phyloP scores from a whole-genome alignment of 495 filamentous ascomycete species.

The Daldinia grandis region DNA sequence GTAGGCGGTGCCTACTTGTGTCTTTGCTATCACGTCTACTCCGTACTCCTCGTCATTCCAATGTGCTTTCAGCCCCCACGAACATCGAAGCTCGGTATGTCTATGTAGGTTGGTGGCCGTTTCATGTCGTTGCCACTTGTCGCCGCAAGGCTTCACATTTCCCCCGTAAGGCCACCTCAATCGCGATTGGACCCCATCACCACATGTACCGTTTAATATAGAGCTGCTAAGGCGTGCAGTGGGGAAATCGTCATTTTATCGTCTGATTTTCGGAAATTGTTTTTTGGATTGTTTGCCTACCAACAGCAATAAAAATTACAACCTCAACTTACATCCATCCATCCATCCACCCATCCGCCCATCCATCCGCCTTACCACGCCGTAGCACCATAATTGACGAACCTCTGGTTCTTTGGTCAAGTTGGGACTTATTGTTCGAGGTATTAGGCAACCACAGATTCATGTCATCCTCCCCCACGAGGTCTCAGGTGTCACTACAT shows the following conservation, averaged over 20 bases:
- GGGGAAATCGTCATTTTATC: constrained; percentile 1
- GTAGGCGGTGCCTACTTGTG: constrained; percentile 12
- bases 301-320: constrained; percentile 19
- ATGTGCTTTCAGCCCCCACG: constrained; percentile 24
- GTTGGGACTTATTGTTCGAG: constrained; percentile 24
- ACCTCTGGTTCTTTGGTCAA: constrained; percentile 7
- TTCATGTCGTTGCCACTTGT: constrained; percentile 31
- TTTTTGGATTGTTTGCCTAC: not conserved
- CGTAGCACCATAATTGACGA: constrained; percentile 9
- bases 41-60: not conserved
- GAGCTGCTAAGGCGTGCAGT: constrained; percentile 4
- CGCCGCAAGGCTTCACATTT: constrained; percentile 9
- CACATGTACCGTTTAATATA: constrained; percentile 9
- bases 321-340: too few relatives aligned
- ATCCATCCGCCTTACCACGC: constrained; percentile 10
- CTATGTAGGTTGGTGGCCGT: constrained; percentile 8
- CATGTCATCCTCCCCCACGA: constrained; percentile 31
- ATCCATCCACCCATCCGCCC: too few relatives aligned
- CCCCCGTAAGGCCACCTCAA: not conserved
- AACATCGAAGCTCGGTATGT: not conserved
- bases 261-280: constrained; percentile 17
- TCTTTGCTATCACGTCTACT: not conserved
- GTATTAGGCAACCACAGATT: constrained; percentile 15
- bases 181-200: constrained; percentile 18
- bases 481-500: constrained; percentile 3